Percentiles rank a stretch among this genome's conserved stretches.
These are phyloP conservation scores for Saturnispora besseyi DNA, from an alignment of 805 yeast genomes.

Conservation along the genomic window DNA sequence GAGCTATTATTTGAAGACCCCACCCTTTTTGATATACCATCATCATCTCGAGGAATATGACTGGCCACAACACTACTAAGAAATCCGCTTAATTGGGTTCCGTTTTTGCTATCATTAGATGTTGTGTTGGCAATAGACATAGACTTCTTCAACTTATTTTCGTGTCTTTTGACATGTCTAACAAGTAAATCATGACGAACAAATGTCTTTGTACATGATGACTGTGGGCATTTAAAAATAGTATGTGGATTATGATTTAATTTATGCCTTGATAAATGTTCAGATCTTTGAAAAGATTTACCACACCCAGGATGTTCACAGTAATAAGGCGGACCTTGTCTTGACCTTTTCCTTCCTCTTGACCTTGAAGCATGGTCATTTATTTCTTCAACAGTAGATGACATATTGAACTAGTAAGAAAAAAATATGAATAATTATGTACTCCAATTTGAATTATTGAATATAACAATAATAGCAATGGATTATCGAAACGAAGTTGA, in stretches of 20 bases:
- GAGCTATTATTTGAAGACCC: neutral
- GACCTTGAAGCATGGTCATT: neutral
- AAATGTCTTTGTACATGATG: slow-evolving; percentile 49
- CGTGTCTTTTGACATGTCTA: slow-evolving; percentile 39
- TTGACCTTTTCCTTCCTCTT: slow-evolving; percentile 14
- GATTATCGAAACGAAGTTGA: no score
- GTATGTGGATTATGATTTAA: slow-evolving; percentile 50
- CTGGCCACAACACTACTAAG: slow-evolving; percentile 10
- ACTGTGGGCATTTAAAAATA: slow-evolving; percentile 41
- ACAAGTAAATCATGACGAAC: slow-evolving; percentile 49
- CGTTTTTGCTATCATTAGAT: neutral
- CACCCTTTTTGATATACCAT: neutral
- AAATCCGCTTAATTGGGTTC: slow-evolving; percentile 3
- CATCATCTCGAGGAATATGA: neutral
- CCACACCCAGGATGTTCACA: slow-evolving; percentile 44
- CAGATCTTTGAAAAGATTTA: slow-evolving; percentile 51
- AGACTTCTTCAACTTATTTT: slow-evolving; percentile 13
- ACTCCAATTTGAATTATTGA: neutral
- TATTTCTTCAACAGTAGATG: neutral
- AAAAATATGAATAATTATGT: neutral
- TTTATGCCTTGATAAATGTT: slow-evolving; percentile 56
- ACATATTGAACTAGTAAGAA: neutral
- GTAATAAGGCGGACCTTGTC: slow-evolving; percentile 23
- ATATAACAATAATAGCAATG: neutral
- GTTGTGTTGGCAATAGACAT: neutral